Base-by-base conservation (phyloP, 1,139 yeast species). In the Entelexis sorbosivorans region DNA sequence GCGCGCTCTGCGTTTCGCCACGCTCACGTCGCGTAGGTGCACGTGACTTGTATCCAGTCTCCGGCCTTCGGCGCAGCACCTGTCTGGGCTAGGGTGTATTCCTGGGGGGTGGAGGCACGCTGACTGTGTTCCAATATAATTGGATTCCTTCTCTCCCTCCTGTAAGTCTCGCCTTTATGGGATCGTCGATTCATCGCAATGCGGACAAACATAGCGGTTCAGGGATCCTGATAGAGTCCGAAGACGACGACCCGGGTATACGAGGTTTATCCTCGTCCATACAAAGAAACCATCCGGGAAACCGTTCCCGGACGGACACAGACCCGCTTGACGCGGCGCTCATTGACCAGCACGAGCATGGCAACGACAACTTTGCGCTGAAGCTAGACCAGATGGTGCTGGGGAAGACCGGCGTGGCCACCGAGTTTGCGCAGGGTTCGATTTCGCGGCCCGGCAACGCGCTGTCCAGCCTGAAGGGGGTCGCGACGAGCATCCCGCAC, bases 201-300 rank as follows among this genome's bases (percentile, higher is more conserved):
- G 46, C 38, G 38, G 46, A 32, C 31, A 32, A 33, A 32, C 46
- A 43, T 32, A 32, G 46, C 38, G 38, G 38, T 43, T 32, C 46
- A 16, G 46, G 46, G 11, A 16, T 43, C 31, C 38, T 48, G 42
- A 49, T 50, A 34, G 61, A 53, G 28, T 20, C 53, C 19, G 61
- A 59, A 19, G 61, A 59, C 44, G 61, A 59, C 31, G 61, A 59
- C 31, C 57, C 58, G 8, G 60, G 59, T 58, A 59, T 59, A 59
- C 54, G 61, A 47, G 60, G 60, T 43, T 52, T 48, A 44, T 36
- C 53, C 38, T 50, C 53, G 35, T 50, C 51, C 22, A 35, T 26
- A 29, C 44, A 29, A 16, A 24, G 38, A 17, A 28, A 24, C 22
- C 42, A 42, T 16, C 53, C 35, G 32, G 35, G 45, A 36, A 19